Evolutionary conservation across 2,329 filamentous ascomycete genomes (phyloP).

Genomic region (Mariannaea elegans): DNA sequence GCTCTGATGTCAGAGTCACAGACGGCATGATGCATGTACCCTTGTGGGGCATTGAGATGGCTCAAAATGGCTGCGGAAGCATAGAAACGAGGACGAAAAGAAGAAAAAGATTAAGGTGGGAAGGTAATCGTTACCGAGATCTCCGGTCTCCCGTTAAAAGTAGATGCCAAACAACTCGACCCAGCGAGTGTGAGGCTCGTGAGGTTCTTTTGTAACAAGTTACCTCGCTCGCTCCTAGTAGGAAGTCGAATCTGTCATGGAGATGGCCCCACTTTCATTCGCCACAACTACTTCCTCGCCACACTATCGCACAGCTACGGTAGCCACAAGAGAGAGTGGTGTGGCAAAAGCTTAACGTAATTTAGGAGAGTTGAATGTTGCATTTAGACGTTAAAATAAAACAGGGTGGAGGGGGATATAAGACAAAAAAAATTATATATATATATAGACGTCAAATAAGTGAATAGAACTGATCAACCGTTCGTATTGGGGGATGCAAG

Average conservation of each 20-base stretch:
- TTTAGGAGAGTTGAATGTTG: too few relatives aligned
- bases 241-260: neutral
- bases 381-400: too few relatives aligned
- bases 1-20: conserved; percentile 45
- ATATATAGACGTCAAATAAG: too few relatives aligned
- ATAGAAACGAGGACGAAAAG: too few relatives aligned
- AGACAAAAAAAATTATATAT: too few relatives aligned
- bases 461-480: too few relatives aligned
- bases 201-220: neutral
- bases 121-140: neutral
- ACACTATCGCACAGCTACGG: too few relatives aligned
- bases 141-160: neutral
- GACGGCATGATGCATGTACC: conserved; percentile 34
- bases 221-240: neutral
- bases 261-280: neutral
- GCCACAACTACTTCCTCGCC: neutral
- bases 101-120: neutral
- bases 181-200: neutral
- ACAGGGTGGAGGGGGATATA: too few relatives aligned
- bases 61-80: neutral
- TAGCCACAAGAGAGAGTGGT: too few relatives aligned
- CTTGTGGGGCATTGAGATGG: conserved; percentile 19
- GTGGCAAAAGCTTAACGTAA: neutral
- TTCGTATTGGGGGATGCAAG: too few relatives aligned
- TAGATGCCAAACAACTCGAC: neutral